phyloP scores from a whole-genome alignment of 495 filamentous ascomycete species.

The Penicillium macrosclerotiorum region DNA sequence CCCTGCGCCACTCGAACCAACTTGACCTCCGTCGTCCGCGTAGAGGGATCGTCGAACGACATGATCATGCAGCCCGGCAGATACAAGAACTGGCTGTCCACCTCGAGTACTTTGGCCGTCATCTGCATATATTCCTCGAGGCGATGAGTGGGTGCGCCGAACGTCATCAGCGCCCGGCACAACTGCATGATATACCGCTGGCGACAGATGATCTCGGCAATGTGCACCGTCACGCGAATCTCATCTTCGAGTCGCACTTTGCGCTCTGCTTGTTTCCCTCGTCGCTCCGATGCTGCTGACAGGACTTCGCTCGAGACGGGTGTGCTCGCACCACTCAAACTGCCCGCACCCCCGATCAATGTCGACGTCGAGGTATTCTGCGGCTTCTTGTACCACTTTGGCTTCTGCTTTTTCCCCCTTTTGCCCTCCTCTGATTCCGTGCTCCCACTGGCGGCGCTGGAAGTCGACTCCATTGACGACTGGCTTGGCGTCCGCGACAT shows the following conservation, averaged over 20 bases:
- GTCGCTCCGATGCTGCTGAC: conserved; percentile 29
- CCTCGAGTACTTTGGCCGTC: conserved; percentile 79
- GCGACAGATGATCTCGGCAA: conserved; percentile 75
- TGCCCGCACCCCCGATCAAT: conserved; percentile 15
- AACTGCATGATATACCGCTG: conserved; percentile 83
- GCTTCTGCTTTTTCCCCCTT: conserved; percentile 22
- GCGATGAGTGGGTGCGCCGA: conserved; percentile 71
- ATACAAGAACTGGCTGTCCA: conserved; percentile 86
- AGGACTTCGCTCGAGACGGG: conserved; percentile 30
- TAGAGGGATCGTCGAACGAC: conserved; percentile 82
- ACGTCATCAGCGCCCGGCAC: conserved; percentile 78
- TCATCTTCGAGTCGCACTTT: conserved; percentile 48
- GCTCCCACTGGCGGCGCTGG: neutral
- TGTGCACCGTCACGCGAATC: conserved; percentile 77
- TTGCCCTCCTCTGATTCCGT: conserved; percentile 8
- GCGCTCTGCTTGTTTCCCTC: conserved; percentile 19
- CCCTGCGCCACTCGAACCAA: conserved; percentile 72
- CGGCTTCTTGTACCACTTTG: conserved; percentile 37
- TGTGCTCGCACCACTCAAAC: conserved; percentile 29
- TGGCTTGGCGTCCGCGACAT: conserved; percentile 13
- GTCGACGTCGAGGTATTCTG: conserved; percentile 30
- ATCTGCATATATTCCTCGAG: conserved; percentile 84
- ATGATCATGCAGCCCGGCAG: conserved; percentile 92
- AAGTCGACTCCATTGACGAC: conserved; percentile 8
- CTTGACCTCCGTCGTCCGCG: conserved; percentile 87